A percentile compares a stretch with the other conserved stretches of the same genome.
Evolutionary conservation across 768 basidiomycete genomes (phyloP).

Genomic region (Mycena albidolilacea): DNA sequence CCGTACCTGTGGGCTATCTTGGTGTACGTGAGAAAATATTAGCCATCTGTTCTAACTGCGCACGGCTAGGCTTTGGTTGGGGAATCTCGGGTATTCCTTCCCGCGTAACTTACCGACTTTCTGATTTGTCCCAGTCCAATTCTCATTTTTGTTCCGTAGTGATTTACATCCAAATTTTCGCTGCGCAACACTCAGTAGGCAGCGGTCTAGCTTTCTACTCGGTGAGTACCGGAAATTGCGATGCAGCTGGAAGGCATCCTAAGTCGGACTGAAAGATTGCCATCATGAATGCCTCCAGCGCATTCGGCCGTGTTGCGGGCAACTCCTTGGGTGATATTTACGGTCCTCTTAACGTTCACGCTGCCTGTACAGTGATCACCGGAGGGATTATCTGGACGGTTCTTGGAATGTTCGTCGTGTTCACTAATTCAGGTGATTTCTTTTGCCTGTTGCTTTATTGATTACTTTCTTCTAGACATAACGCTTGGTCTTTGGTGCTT

Average conservation of each 20-base stretch:
- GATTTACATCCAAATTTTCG: conserved; percentile 10
- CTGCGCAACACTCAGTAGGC: conserved; percentile 8
- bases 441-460: neutral
- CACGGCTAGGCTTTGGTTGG: too few species aligned
- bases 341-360: conserved; percentile 3
- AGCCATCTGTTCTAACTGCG: neutral
- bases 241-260: neutral
- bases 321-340: conserved; percentile 11
- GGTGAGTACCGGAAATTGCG: neutral
- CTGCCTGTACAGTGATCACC: neutral
- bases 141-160: conserved; percentile 1
- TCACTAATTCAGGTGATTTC: neutral
- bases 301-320: neutral
- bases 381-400: conserved; percentile 4
- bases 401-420: conserved; percentile 4
- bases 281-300: conserved; percentile 11
- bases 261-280: conserved; percentile 1
- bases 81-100: too few species aligned
- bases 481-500: conserved; percentile 1
- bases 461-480: neutral
- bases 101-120: too few species aligned
- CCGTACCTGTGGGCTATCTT: conserved; percentile 6
- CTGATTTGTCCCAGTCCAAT: too few species aligned
- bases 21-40: neutral
- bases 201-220: conserved; percentile 18